Evolutionary conservation across 2,329 filamentous ascomycete species (phyloP).

Genomic region (Fusarium sp.): DNA sequence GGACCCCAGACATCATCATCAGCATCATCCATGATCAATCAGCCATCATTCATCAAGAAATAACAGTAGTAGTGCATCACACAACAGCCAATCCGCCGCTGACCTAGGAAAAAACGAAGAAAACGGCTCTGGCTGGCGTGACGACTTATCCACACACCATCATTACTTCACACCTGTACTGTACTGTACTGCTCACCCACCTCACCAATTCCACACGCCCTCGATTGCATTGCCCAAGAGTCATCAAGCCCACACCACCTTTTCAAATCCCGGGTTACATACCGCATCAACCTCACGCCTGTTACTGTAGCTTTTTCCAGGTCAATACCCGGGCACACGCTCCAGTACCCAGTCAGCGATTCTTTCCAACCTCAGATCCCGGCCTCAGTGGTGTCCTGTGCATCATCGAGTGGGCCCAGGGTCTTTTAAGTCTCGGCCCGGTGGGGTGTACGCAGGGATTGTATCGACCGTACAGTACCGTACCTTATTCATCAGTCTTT

Average conservation of each 20-base stretch:
- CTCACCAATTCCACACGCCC: background rate
- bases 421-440: slow-evolving; percentile 21
- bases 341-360: slow-evolving; percentile 15
- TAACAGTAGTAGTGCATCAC: slow-evolving; percentile 3
- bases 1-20: slow-evolving; percentile 22
- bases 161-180: background rate
- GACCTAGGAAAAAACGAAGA: slow-evolving; percentile 30
- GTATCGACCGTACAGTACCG: slow-evolving; percentile 2
- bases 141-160: slow-evolving; percentile 12
- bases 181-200: background rate
- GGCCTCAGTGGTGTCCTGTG: slow-evolving; percentile 22
- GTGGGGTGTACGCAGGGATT: slow-evolving; percentile 7
- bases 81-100: slow-evolving; percentile 21
- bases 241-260: slow-evolving; percentile 23
- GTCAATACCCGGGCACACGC: slow-evolving; percentile 6
- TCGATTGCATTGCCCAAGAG: slow-evolving; percentile 2
- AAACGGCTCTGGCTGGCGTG: slow-evolving; percentile 33
- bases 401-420: slow-evolving; percentile 35
- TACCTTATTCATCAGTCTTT: slow-evolving; percentile 32
- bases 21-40: slow-evolving; percentile 36
- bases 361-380: slow-evolving; percentile 7
- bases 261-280: slow-evolving; percentile 24
- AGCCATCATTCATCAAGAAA: slow-evolving; percentile 31
- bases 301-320: slow-evolving; percentile 24
- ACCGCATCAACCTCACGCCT: slow-evolving; percentile 23